Evolutionary conservation across 2,329 filamentous ascomycete species (phyloP).

Genomic region (Pleurostoma richardsiae): DNA sequence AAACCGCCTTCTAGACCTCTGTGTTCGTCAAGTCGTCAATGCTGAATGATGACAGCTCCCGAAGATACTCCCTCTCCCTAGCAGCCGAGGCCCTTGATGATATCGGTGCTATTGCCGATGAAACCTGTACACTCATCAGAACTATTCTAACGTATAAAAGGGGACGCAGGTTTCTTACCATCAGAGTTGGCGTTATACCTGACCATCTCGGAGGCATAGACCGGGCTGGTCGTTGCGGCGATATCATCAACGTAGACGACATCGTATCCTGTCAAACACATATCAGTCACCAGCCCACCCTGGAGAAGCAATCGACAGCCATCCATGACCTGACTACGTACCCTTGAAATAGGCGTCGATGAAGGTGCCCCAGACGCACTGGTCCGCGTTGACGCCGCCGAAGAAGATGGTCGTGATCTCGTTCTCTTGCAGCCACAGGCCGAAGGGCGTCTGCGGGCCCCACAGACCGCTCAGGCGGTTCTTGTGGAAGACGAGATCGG

Average conservation of each 20-base stretch:
- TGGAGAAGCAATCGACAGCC: neutral
- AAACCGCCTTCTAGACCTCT: too few relatives aligned
- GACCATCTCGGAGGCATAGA: constrained; percentile 20
- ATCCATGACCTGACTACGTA: neutral
- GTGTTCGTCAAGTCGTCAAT: too few relatives aligned
- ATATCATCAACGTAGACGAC: constrained; percentile 22
- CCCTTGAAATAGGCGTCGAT: constrained; percentile 25
- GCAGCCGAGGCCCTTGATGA: constrained; percentile 11
- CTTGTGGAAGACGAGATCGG: constrained; percentile 21
- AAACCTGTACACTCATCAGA: constrained; percentile 2
- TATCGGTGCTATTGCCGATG: constrained; percentile 5
- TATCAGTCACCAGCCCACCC: too few relatives aligned
- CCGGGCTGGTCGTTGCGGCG: constrained; percentile 19
- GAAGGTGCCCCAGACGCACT: constrained; percentile 23
- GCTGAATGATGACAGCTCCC: too few relatives aligned
- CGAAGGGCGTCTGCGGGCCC: constrained; percentile 22
- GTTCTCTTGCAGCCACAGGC: constrained; percentile 21
- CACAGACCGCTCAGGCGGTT: constrained; percentile 21
- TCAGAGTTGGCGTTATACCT: constrained; percentile 17
- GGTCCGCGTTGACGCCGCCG: constrained; percentile 23
- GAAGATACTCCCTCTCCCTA: neutral
- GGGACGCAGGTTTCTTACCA: constrained; percentile 4
- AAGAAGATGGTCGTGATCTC: constrained; percentile 24
- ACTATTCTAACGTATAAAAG: neutral
- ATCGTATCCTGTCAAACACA: constrained; percentile 12